Evolutionary conservation across 257 asterid genomes (phyloP).

Genomic region (Paulownia fortunei): DNA sequence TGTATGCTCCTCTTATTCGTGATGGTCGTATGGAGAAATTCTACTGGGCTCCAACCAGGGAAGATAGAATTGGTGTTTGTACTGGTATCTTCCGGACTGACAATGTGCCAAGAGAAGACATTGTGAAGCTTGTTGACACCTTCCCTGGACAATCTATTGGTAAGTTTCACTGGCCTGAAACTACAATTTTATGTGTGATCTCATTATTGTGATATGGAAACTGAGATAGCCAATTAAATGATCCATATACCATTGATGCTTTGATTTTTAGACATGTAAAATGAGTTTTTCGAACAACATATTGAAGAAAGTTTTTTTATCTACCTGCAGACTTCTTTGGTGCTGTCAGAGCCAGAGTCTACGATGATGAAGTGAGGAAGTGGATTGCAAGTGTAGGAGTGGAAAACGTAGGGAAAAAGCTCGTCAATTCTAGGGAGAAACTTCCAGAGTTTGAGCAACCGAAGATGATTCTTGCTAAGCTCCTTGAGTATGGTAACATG

Average conservation of each 20-base stretch:
- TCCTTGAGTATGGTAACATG: slow-evolving; percentile 53
- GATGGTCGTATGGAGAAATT: slow-evolving; percentile 69
- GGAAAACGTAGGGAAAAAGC: slow-evolving; percentile 47
- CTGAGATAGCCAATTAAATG: no score
- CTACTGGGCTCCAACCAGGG: slow-evolving; percentile 61
- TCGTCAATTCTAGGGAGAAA: slow-evolving; percentile 55
- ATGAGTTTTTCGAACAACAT: background rate
- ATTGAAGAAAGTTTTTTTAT: background rate
- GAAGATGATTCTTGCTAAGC: slow-evolving; percentile 43
- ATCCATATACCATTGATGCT: no score
- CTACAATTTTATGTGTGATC: no score
- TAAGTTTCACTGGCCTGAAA: background rate
- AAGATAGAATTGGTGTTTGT: slow-evolving; percentile 57
- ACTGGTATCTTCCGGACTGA: slow-evolving; percentile 50
- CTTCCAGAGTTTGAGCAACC: slow-evolving; percentile 57
- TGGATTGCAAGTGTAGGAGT: slow-evolving; percentile 57
- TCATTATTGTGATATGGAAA: no score
- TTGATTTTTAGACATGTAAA: no score
- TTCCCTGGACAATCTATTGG: slow-evolving; percentile 67
- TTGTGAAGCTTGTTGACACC: slow-evolving; percentile 45
- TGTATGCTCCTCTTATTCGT: slow-evolving; percentile 65
- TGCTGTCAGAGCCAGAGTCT: slow-evolving; percentile 59
- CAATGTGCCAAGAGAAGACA: slow-evolving; percentile 30
- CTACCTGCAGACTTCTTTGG: slow-evolving; percentile 55
- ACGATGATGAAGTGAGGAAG: slow-evolving; percentile 59